A percentile compares a stretch with the other conserved stretches of the same genome.
Evolutionary conservation across 768 basidiomycete species (phyloP).

Genomic region (Glaciozyma antarctica): DNA sequence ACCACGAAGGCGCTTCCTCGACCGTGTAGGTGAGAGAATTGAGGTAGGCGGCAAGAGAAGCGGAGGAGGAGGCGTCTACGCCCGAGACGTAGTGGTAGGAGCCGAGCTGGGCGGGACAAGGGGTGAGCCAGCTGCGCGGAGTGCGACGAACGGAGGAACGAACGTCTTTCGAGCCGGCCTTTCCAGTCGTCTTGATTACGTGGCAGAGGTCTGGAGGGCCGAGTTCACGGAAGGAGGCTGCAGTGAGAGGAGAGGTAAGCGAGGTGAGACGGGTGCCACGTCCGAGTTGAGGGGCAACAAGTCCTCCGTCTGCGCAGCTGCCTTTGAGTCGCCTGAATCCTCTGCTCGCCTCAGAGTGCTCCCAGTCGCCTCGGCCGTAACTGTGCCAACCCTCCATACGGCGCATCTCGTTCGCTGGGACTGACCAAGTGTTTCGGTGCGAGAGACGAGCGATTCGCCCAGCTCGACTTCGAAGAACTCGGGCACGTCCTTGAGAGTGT

Average conservation of each 20-base stretch:
- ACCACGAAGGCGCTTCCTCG: conserved; percentile 87
- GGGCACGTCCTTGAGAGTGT: conserved; percentile 60
- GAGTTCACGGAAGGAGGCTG: conserved; percentile 91
- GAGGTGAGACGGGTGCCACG: conserved; percentile 1
- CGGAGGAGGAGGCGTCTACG: conserved; percentile 96
- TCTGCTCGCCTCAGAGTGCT: not conserved
- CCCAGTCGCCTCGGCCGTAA: not conserved
- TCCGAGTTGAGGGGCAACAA: not conserved
- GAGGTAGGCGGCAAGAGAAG: conserved; percentile 93
- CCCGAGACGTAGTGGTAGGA: conserved; percentile 98
- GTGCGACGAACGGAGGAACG: conserved; percentile 37
- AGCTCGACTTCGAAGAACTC: conserved; percentile 94
- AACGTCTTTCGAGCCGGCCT: conserved; percentile 76
- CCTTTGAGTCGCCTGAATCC: not conserved
- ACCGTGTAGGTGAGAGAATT: conserved; percentile 95
- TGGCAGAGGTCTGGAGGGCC: conserved; percentile 96
- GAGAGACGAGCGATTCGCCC: conserved; percentile 75
- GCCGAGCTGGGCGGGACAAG: conserved; percentile 53
- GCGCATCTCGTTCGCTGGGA: not conserved
- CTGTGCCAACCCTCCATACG: not conserved
- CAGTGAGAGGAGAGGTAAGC: conserved; percentile 23
- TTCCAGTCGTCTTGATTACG: conserved; percentile 82
- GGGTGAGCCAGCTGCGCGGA: not conserved
- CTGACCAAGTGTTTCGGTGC: conserved; percentile 86
- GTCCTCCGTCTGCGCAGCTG: not conserved